Conservation (phyloP, 129 eudicot genomes). For the Apium graveolens region DNA sequence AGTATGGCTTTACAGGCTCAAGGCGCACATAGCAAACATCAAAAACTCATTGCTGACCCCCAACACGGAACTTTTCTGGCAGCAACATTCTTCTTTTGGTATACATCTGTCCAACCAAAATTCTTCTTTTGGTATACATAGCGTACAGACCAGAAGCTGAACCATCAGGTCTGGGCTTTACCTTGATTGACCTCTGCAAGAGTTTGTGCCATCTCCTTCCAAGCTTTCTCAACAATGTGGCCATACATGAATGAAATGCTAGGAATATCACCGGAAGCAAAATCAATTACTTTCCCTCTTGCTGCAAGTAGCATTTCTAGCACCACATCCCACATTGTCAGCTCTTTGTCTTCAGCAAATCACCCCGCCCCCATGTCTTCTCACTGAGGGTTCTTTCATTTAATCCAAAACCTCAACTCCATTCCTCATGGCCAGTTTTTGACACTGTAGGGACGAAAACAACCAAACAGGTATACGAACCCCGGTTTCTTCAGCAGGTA, state of each 20-base stretch:
- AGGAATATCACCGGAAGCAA: slow-evolving; percentile 46
- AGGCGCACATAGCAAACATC: slow-evolving; percentile 84
- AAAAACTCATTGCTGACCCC: slow-evolving; percentile 70
- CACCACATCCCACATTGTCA: slow-evolving; percentile 89
- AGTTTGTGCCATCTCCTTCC: slow-evolving; percentile 85
- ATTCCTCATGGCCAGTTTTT: slow-evolving; percentile 51
- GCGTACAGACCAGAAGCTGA: slow-evolving; percentile 69
- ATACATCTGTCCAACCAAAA: too few species aligned
- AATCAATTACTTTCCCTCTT: slow-evolving; percentile 39
- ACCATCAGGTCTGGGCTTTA: slow-evolving; percentile 66
- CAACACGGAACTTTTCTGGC: slow-evolving; percentile 56
- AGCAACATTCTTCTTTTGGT: slow-evolving; percentile 71
- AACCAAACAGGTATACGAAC: slow-evolving; percentile 86
- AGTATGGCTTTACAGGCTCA: slow-evolving; percentile 65
- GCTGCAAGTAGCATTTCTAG: slow-evolving; percentile 68
- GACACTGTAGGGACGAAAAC: slow-evolving; percentile 85
- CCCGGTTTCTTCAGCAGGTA: slow-evolving; percentile 61
- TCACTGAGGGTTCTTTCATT: slow-evolving; percentile 54
- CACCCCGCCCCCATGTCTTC: slow-evolving; percentile 50
- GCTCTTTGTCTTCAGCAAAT: slow-evolving; percentile 52
- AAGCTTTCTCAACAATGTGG: slow-evolving; percentile 59
- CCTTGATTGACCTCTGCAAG: slow-evolving; percentile 58
- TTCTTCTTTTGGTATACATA: slow-evolving; percentile 75
- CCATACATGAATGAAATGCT: slow-evolving; percentile 44
- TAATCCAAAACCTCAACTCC: slow-evolving; percentile 46